These are phyloP conservation scores for Murraya paniculata DNA, from an alignment of 345 rosid species.

Conservation along the genomic window DNA sequence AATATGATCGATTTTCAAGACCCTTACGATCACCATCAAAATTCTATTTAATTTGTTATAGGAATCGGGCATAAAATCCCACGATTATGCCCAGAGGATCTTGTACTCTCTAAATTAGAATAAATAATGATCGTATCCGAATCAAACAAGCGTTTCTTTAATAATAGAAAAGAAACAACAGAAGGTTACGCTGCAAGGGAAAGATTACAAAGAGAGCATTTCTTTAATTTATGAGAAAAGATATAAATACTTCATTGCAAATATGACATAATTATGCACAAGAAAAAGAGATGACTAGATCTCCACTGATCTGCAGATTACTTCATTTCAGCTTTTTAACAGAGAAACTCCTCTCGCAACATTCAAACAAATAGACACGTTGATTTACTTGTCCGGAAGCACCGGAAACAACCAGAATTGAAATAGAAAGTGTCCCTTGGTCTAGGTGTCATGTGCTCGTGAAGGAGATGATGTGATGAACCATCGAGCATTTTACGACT, in stretches of 20 bases:
- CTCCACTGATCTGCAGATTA: background rate
- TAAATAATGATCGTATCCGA: background rate
- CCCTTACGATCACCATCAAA: too few relatives aligned
- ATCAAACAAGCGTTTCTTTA: too few relatives aligned
- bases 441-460: background rate
- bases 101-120: too few relatives aligned
- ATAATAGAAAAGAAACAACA: too few relatives aligned
- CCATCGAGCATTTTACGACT: background rate
- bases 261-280: background rate
- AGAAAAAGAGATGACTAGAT: background rate
- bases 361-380: background rate
- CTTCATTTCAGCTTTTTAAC: background rate
- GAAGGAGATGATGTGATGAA: background rate
- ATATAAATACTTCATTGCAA: too few relatives aligned
- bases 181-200: too few relatives aligned
- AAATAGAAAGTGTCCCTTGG: too few relatives aligned
- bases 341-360: background rate
- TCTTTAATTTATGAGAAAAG: background rate
- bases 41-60: too few relatives aligned
- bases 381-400: background rate
- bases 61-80: too few relatives aligned
- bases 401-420: background rate
- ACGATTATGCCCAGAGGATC: too few relatives aligned
- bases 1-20: too few relatives aligned
- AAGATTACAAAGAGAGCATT: background rate